These are phyloP conservation scores for Penicillium sclerotigenum DNA, from an alignment of 2,329 filamentous ascomycete genomes.

Conservation along the genomic window DNA sequence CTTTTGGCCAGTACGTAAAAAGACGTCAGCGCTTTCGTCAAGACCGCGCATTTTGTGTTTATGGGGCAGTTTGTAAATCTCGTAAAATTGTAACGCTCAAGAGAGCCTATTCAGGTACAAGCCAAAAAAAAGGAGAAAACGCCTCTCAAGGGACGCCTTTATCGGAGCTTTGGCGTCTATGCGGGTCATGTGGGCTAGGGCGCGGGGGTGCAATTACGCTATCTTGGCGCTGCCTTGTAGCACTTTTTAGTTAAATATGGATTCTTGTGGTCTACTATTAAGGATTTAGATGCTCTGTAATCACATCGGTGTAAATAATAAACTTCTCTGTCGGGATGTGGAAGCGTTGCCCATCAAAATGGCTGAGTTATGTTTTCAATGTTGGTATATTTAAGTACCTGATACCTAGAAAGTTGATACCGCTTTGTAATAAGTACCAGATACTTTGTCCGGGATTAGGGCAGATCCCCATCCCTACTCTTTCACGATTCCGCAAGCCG, in stretches of 20 bases:
- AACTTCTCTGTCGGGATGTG: too few species aligned
- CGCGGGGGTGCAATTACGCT: neutral
- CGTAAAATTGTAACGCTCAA: neutral
- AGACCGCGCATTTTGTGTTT: constrained; percentile 27
- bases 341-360: neutral
- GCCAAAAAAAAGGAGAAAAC: neutral
- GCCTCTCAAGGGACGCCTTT: neutral
- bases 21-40: constrained; percentile 28
- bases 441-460: neutral
- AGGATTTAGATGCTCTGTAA: neutral
- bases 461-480: neutral
- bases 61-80: neutral
- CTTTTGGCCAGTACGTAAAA: constrained; percentile 40
- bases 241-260: too few species aligned
- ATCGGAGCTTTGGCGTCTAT: neutral
- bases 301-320: neutral
- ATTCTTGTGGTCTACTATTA: neutral
- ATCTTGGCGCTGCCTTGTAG: neutral
- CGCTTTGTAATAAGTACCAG: neutral
- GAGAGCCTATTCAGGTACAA: neutral
- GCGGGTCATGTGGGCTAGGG: neutral
- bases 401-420: neutral
- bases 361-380: neutral
- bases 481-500: neutral
- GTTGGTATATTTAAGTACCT: neutral